A percentile compares a stretch with the other conserved stretches of the same genome.
Evolutionary conservation across 2,329 filamentous ascomycete genomes (phyloP).

Genomic region (Ilyonectria robusta): DNA sequence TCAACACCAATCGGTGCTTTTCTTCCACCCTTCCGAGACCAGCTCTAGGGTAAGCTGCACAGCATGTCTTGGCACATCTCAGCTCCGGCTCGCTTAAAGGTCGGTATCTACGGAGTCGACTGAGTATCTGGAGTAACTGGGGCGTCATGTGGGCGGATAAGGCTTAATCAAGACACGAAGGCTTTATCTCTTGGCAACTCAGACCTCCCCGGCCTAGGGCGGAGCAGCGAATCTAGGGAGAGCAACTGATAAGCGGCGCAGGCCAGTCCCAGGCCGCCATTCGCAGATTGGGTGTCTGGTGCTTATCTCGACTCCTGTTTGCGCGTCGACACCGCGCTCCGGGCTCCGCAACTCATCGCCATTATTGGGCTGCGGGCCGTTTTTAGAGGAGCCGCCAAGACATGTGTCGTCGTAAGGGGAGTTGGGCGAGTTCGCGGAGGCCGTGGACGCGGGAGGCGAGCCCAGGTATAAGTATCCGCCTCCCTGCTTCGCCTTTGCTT

Average conservation of each 20-base stretch:
- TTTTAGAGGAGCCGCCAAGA: slow-evolving; percentile 19
- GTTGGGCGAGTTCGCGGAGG: not conserved
- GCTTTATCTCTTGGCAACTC: slow-evolving; percentile 12
- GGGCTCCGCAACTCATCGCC: not conserved
- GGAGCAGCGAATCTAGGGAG: not conserved
- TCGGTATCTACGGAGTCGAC: not conserved
- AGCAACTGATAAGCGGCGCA: not conserved
- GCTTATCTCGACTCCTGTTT: slow-evolving; percentile 9
- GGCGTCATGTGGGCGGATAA: not conserved
- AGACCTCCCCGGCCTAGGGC: not conserved
- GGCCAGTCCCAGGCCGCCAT: slow-evolving; percentile 15
- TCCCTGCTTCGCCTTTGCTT: not conserved
- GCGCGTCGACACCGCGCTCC: not conserved
- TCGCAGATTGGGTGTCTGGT: slow-evolving; percentile 2
- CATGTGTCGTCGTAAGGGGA: not conserved
- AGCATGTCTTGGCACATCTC: not conserved
- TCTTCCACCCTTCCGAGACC: no score
- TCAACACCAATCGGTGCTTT: no score
- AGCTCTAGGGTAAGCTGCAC: no score
- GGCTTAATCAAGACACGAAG: slow-evolving; percentile 6
- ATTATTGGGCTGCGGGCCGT: slow-evolving; percentile 7
- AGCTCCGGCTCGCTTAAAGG: not conserved
- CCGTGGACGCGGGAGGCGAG: not conserved
- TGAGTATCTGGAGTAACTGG: not conserved
- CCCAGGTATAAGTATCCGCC: slow-evolving; percentile 8